Conservation (phyloP, 2,329 filamentous ascomycete genomes). For the Aspergillus ustus region DNA sequence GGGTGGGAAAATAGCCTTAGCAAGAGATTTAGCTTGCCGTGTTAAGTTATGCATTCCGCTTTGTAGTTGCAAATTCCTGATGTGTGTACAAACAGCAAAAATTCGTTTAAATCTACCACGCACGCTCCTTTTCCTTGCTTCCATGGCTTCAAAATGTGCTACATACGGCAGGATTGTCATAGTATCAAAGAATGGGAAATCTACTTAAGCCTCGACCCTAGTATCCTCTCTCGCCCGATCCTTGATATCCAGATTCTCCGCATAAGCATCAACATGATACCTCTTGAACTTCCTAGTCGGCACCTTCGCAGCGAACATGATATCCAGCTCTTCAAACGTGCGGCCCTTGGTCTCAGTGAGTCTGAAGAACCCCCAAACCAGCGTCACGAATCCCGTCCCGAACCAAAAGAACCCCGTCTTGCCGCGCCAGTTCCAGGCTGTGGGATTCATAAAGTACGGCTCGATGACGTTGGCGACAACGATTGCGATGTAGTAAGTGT, state of each 20-base stretch:
- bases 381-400: slow-evolving; percentile 37
- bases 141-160: too few relatives aligned
- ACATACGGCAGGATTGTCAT: too few relatives aligned
- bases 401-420: slow-evolving; percentile 49
- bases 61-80: too few relatives aligned
- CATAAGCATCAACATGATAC: slow-evolving; percentile 17
- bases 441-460: slow-evolving; percentile 38
- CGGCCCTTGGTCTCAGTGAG: slow-evolving; percentile 42
- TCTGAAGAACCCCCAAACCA: slow-evolving; percentile 47
- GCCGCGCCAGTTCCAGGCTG: slow-evolving; percentile 45
- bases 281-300: slow-evolving; percentile 13
- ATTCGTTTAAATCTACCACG: too few relatives aligned
- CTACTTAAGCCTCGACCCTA: background rate
- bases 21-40: too few relatives aligned
- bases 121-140: too few relatives aligned
- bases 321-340: slow-evolving; percentile 23
- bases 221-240: slow-evolving; percentile 10
- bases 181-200: too few relatives aligned
- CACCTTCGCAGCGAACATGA: slow-evolving; percentile 20
- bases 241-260: slow-evolving; percentile 15
- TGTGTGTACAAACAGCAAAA: too few relatives aligned
- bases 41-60: too few relatives aligned
- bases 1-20: too few relatives aligned
- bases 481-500: slow-evolving; percentile 55
- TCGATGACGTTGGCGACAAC: slow-evolving; percentile 52